Percentiles rank a stretch among this genome's conserved stretches.
phyloP scores from a whole-genome alignment of 768 basidiomycete species.

The Leccinum aurantiacum region DNA sequence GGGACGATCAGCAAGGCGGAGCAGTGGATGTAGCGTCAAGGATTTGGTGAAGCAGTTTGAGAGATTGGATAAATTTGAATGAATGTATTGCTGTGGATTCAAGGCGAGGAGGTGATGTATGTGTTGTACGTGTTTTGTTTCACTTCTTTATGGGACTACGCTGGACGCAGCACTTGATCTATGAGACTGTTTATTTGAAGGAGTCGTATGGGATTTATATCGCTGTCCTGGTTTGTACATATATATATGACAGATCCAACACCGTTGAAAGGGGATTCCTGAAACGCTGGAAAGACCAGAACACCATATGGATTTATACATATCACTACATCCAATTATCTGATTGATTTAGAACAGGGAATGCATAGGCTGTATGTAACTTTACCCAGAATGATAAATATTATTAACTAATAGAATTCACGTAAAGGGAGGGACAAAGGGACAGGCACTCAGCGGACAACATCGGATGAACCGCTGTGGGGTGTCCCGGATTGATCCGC shows the following conservation, averaged over 20 bases:
- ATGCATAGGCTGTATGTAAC: not conserved
- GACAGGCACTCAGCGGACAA: not conserved
- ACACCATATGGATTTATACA: not conserved
- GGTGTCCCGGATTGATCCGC: slow-evolving; percentile 4
- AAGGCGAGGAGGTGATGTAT: not conserved
- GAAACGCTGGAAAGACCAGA: not conserved
- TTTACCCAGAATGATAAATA: not conserved
- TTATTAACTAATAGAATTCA: not conserved
- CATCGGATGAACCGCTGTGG: not conserved
- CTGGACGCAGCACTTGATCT: slow-evolving; percentile 10
- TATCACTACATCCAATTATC: not conserved
- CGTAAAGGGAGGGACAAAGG: not conserved
- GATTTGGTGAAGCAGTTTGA: slow-evolving; percentile 70
- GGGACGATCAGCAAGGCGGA: slow-evolving; percentile 44
- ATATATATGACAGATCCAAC: not conserved
- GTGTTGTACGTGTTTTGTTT: slow-evolving; percentile 8
- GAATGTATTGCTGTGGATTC: not conserved
- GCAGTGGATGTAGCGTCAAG: slow-evolving; percentile 70
- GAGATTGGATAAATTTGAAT: slow-evolving; percentile 22
- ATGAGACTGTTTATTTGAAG: not conserved
- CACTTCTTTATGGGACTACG: slow-evolving; percentile 15
- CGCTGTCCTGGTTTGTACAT: not conserved
- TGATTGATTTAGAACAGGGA: not conserved
- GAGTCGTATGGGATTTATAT: not conserved
- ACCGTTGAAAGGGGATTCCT: not conserved